Conservation (phyloP, 116 monocot species). For the Zostera marina region DNA sequence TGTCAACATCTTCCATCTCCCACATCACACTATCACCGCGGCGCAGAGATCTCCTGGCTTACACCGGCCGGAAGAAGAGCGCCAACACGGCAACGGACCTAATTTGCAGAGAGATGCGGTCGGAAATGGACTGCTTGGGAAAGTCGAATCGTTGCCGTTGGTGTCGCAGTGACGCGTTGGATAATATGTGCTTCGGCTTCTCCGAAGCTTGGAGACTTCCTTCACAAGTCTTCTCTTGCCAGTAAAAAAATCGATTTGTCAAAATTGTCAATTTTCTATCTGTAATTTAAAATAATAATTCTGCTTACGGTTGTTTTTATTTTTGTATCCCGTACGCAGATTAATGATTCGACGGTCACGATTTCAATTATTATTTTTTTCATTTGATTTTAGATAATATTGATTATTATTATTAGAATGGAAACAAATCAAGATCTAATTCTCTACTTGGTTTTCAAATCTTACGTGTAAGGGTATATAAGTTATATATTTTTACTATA, state of each 20-base stretch:
- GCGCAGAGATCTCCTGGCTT: constrained; percentile 8
- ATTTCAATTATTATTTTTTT: too few species aligned
- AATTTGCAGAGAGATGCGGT: constrained; percentile 32
- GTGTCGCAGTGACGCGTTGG: constrained; percentile 66
- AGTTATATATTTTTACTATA: too few species aligned
- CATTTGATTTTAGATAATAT: too few species aligned
- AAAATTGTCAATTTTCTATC: too few species aligned
- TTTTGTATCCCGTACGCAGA: too few species aligned
- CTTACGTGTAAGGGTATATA: too few species aligned
- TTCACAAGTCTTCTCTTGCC: constrained; percentile 65
- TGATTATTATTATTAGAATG: too few species aligned
- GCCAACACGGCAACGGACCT: background rate
- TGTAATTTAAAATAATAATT: too few species aligned
- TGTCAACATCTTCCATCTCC: background rate
- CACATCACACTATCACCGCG: background rate
- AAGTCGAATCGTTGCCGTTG: constrained; percentile 39
- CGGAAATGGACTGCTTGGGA: constrained; percentile 22
- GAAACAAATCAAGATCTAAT: too few species aligned
- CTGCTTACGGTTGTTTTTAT: too few species aligned
- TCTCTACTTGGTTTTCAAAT: too few species aligned
- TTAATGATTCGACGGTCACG: too few species aligned
- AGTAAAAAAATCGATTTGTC: constrained; percentile 3
- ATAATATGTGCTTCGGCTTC: constrained; percentile 71
- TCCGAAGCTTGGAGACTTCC: constrained; percentile 70
- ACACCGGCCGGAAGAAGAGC: constrained; percentile 1